Conservation (phyloP, 2,329 filamentous ascomycete genomes). For the Stagonosporopsis tanaceti region DNA sequence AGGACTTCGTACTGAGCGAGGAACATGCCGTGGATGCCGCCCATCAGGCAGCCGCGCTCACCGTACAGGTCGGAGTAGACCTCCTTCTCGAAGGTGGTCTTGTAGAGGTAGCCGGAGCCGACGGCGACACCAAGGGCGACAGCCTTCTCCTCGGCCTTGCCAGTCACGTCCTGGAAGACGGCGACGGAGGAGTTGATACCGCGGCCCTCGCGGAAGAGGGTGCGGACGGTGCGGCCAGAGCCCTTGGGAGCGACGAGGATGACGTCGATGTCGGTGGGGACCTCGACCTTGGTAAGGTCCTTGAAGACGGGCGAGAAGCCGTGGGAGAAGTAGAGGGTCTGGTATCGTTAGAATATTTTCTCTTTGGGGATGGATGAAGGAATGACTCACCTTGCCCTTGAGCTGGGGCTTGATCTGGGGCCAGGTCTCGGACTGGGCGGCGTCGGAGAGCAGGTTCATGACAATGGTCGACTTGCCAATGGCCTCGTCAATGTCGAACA, state of each 20-base stretch:
- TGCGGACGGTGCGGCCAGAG: slow-evolving; percentile 97
- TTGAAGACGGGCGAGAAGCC: slow-evolving; percentile 99
- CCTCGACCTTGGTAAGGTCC: slow-evolving; percentile 97
- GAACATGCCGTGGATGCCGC: slow-evolving; percentile 99
- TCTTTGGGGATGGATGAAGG: too few species aligned
- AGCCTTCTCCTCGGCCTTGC: slow-evolving; percentile 98
- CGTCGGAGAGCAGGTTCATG: slow-evolving; percentile 99
- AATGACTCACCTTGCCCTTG: slow-evolving; percentile 84
- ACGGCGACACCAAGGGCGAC: slow-evolving; percentile 96
- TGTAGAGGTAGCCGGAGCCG: slow-evolving; percentile 98
- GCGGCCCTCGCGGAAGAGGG: slow-evolving; percentile 98
- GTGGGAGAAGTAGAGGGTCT: slow-evolving; percentile 99
- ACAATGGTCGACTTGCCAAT: slow-evolving; percentile 91
- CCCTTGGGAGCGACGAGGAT: slow-evolving; percentile 99
- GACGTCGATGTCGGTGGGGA: slow-evolving; percentile 94
- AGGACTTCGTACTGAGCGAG: slow-evolving; percentile 99
- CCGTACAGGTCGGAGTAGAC: slow-evolving; percentile 99
- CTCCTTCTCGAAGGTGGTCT: slow-evolving; percentile 99
- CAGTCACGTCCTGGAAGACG: slow-evolving; percentile 97
- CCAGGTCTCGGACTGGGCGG: slow-evolving; percentile 99
- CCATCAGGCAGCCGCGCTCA: slow-evolving; percentile 99
- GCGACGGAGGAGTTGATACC: slow-evolving; percentile 99
- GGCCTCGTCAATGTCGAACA: slow-evolving; percentile 97
- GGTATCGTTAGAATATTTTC: slow-evolving; percentile 16
- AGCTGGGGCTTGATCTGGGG: slow-evolving; percentile 97